Percentiles rank a stretch among this genome's conserved stretches.
phyloP scores from a whole-genome alignment of 2,329 filamentous ascomycete species.

The Nemania abortiva region DNA sequence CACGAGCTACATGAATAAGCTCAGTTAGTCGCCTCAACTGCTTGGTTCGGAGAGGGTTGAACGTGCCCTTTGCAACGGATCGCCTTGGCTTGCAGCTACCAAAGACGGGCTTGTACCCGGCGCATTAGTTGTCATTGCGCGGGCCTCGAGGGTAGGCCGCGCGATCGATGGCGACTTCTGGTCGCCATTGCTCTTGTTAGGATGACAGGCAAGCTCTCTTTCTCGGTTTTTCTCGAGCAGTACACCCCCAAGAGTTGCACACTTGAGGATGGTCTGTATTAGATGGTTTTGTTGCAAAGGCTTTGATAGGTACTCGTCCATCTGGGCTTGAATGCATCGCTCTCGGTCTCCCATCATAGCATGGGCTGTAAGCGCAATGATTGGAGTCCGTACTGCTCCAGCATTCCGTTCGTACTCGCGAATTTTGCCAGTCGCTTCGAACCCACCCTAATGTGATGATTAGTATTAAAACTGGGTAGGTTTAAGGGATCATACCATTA shows the following conservation, averaged over 20 bases:
- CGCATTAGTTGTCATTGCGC: slow-evolving; percentile 78
- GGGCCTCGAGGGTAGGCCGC: slow-evolving; percentile 58
- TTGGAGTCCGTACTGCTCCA: slow-evolving; percentile 85
- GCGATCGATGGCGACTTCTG: slow-evolving; percentile 51
- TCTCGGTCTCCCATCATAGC: slow-evolving; percentile 99
- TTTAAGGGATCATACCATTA: slow-evolving; percentile 76
- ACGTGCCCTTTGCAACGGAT: slow-evolving; percentile 67
- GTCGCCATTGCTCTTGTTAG: slow-evolving; percentile 60
- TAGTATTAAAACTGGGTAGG: slow-evolving; percentile 23
- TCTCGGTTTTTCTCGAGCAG: slow-evolving; percentile 82
- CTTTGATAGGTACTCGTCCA: slow-evolving; percentile 99
- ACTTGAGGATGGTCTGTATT: slow-evolving; percentile 97
- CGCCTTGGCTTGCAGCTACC: slow-evolving; percentile 69
- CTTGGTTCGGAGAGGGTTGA: slow-evolving; percentile 60
- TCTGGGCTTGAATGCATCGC: slow-evolving; percentile 97
- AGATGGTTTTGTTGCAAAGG: slow-evolving; percentile 96
- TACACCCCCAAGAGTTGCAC: slow-evolving; percentile 88
- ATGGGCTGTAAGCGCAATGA: slow-evolving; percentile 96
- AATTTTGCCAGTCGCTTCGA: slow-evolving; percentile 97
- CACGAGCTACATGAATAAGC: slow-evolving; percentile 47
- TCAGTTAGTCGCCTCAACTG: slow-evolving; percentile 48
- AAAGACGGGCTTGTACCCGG: slow-evolving; percentile 71
- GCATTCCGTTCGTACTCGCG: slow-evolving; percentile 91
- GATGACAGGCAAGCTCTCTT: slow-evolving; percentile 66
- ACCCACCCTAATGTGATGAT: slow-evolving; percentile 75